Conservation (phyloP, 495 filamentous ascomycete genomes). For the Friedmanniomyces endolithicus region DNA sequence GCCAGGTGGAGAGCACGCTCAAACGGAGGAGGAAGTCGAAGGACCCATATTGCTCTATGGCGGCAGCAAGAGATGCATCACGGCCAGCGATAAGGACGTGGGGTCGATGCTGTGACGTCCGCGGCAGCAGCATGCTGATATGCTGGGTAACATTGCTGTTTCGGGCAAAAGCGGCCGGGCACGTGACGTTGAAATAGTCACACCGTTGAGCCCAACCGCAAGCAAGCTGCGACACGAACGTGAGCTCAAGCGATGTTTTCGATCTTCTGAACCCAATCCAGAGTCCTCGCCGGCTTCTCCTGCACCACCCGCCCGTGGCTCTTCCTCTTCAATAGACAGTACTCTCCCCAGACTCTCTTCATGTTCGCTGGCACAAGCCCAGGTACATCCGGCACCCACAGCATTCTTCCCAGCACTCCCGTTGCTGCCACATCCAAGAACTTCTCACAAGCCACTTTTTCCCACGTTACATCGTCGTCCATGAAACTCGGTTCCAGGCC, state of each 20-base stretch:
- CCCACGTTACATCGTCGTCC: conserved; percentile 57
- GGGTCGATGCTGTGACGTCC: not conserved
- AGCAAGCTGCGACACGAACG: no score
- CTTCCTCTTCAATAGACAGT: conserved; percentile 53
- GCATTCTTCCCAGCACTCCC: conserved; percentile 55
- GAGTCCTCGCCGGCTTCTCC: not conserved
- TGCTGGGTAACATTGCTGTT: not conserved
- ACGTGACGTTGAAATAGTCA: not conserved
- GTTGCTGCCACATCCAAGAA: conserved; percentile 77
- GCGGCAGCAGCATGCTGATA: no score
- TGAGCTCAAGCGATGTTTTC: conserved; percentile 3
- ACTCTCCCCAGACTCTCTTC: conserved; percentile 64
- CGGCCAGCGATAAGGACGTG: conserved; percentile 3
- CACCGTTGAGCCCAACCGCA: no score
- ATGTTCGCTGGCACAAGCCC: conserved; percentile 52
- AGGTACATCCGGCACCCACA: conserved; percentile 70
- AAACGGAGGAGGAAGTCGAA: no score
- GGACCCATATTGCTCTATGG: no score
- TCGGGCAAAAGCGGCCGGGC: not conserved
- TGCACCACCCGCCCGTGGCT: not conserved
- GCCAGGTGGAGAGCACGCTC: no score
- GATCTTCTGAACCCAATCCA: conserved; percentile 1
- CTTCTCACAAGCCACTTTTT: conserved; percentile 53
- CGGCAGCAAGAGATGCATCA: not conserved
- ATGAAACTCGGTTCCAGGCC: conserved; percentile 64